A percentile compares a stretch with the other conserved stretches of the same genome.
Conservation (phyloP, 2,329 filamentous ascomycete genomes). For the Alternaria atra region DNA sequence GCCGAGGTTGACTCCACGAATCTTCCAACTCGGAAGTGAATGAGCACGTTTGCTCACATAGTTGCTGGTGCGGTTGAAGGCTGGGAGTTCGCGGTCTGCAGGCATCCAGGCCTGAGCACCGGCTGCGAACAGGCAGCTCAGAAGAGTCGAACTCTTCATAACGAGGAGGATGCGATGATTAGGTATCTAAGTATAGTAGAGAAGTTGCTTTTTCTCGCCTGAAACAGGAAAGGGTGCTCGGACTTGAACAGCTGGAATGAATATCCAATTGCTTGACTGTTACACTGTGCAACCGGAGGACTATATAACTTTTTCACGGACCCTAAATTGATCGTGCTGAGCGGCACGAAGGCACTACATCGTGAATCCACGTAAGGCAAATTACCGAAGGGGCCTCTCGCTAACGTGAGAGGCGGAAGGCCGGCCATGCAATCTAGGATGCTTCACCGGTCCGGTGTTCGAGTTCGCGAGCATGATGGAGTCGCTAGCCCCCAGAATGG, state of each 20-base stretch:
- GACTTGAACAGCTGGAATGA: not conserved
- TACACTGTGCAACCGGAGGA: not conserved
- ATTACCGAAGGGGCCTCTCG: not conserved
- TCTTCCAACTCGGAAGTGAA: constrained; percentile 47
- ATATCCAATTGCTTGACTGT: not conserved
- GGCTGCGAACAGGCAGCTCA: constrained; percentile 13
- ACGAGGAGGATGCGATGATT: not conserved
- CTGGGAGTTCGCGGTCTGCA: constrained; percentile 10
- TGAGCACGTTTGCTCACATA: constrained; percentile 6
- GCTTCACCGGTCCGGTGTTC: not conserved
- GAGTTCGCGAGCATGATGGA: not conserved
- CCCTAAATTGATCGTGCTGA: not conserved
- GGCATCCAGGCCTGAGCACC: constrained; percentile 18
- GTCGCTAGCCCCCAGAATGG: not conserved
- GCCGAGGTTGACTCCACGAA: constrained; percentile 66
- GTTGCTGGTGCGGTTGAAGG: constrained; percentile 14
- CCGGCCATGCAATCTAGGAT: not conserved
- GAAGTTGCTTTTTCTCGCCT: not conserved
- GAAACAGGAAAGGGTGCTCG: constrained; percentile 1
- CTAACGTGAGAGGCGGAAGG: constrained; percentile 1
- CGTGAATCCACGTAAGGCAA: not conserved
- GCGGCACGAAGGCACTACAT: not conserved
- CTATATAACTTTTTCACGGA: constrained; percentile 3
- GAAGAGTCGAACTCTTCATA: constrained; percentile 1
- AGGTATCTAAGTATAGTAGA: not conserved